Evolutionary conservation across 176 grass and related monocot genomes (phyloP).

Genomic region (Raddia guianensis): DNA sequence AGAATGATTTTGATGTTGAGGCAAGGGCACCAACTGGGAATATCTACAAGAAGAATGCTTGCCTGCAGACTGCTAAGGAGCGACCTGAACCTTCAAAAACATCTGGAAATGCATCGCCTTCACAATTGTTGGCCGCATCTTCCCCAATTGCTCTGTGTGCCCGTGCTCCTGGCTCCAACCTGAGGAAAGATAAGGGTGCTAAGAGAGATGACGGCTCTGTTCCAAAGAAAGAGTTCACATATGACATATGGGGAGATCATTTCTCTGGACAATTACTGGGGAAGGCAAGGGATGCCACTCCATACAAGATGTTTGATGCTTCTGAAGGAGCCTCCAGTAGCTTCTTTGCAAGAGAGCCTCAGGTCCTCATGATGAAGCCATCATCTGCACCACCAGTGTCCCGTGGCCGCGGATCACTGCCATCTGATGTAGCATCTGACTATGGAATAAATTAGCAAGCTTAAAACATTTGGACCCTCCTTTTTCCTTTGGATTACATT

Average conservation of each 20-base stretch:
- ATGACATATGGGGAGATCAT: constrained; percentile 97
- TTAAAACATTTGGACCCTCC: constrained; percentile 36
- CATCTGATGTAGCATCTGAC: constrained; percentile 68
- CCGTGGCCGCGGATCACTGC: constrained; percentile 48
- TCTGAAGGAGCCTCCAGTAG: constrained; percentile 79
- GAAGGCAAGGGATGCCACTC: constrained; percentile 46
- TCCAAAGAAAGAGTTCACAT: constrained; percentile 62
- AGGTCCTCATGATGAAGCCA: constrained; percentile 74
- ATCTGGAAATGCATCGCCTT: constrained; percentile 36
- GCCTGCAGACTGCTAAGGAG: constrained; percentile 38
- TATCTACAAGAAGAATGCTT: constrained; percentile 33
- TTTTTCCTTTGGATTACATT: constrained; percentile 26
- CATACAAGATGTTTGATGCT: constrained; percentile 54
- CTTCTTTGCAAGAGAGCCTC: constrained; percentile 86
- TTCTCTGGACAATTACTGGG: constrained; percentile 68
- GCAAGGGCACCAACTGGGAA: constrained; percentile 37
- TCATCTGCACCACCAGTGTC: constrained; percentile 47
- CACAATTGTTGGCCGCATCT: constrained; percentile 38
- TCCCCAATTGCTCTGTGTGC: constrained; percentile 59
- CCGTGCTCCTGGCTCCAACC: constrained; percentile 84
- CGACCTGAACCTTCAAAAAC: constrained; percentile 43
- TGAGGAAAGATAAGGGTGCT: constrained; percentile 58
- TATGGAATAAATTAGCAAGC: constrained; percentile 82
- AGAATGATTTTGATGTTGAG: constrained; percentile 36
- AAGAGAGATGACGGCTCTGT: constrained; percentile 49